Evolutionary conservation across 2,329 filamentous ascomycete genomes (phyloP).

Genomic region (Herpotrichia juniperi): DNA sequence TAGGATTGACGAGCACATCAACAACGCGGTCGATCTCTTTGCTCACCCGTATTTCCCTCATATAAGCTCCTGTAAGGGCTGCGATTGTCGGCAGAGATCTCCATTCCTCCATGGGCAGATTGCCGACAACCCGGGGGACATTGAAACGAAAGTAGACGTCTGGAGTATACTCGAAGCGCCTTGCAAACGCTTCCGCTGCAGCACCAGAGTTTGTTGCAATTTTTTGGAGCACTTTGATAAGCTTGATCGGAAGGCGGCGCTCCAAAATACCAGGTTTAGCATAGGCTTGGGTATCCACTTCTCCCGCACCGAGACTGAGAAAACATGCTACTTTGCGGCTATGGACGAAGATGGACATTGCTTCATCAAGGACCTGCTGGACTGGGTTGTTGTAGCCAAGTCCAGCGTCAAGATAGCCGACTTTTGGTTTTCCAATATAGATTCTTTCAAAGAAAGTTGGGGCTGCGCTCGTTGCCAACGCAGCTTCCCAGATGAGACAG

Average conservation of each 20-base stretch:
- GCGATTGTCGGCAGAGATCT: too few relatives aligned
- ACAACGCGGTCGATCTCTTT: too few relatives aligned
- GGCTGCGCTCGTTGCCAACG: conserved; percentile 53
- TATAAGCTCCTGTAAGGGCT: too few relatives aligned
- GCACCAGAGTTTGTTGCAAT: too few relatives aligned
- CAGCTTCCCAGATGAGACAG: conserved; percentile 53
- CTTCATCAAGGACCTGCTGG: conserved; percentile 12
- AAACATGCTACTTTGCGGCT: background rate
- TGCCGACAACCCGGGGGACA: too few relatives aligned
- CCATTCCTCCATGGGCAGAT: too few relatives aligned
- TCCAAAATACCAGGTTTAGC: background rate
- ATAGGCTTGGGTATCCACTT: background rate
- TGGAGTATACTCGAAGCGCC: too few relatives aligned
- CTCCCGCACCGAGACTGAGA: background rate
- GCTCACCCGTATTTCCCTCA: too few relatives aligned
- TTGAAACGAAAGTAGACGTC: too few relatives aligned
- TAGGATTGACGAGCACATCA: too few relatives aligned
- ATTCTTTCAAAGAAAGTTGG: conserved; percentile 49
- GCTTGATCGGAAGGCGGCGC: background rate
- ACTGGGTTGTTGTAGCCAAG: conserved; percentile 54
- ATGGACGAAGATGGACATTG: background rate
- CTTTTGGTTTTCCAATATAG: conserved; percentile 37
- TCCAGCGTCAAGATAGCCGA: conserved; percentile 51
- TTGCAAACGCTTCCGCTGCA: too few relatives aligned
- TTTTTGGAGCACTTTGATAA: background rate